Evolutionary conservation across 1,284 basidiomycete genomes (phyloP).

Genomic region (Lignosus rhinocerotis): DNA sequence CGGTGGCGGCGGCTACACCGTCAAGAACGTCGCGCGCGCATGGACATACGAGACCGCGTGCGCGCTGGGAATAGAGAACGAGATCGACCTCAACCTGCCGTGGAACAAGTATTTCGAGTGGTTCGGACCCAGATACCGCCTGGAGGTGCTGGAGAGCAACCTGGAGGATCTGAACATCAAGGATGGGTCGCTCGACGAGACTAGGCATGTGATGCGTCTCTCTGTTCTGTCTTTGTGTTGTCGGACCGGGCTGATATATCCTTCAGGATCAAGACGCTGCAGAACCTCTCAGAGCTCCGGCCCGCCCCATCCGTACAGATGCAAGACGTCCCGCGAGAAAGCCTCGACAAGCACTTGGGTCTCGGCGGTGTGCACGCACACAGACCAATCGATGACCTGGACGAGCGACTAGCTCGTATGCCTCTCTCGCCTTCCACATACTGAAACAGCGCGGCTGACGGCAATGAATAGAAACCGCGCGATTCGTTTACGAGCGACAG

Average conservation of each 20-base stretch:
- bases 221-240: constrained; percentile 11
- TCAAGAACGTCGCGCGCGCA: constrained; percentile 92
- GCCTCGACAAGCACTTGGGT: constrained; percentile 62
- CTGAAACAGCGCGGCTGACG: not conserved
- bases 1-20: constrained; percentile 96
- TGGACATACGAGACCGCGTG: constrained; percentile 99
- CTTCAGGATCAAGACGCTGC: constrained; percentile 65
- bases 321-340: constrained; percentile 79
- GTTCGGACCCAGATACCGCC: constrained; percentile 94
- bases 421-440: constrained; percentile 5
- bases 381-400: constrained; percentile 57
- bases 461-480: constrained; percentile 52
- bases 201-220: constrained; percentile 68
- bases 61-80: constrained; percentile 80
- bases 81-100: constrained; percentile 82
- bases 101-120: constrained; percentile 98
- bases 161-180: constrained; percentile 93
- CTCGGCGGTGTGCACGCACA: constrained; percentile 47
- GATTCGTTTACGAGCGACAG: constrained; percentile 63
- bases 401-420: constrained; percentile 71
- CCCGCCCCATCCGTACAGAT: constrained; percentile 88
- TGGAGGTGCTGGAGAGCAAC: constrained; percentile 90
- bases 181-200: constrained; percentile 79
- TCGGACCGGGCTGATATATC: constrained; percentile 3
- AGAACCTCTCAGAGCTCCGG: constrained; percentile 77